Evolutionary conservation across 768 basidiomycete genomes (phyloP).

Genomic region (Pleurotus platypus): DNA sequence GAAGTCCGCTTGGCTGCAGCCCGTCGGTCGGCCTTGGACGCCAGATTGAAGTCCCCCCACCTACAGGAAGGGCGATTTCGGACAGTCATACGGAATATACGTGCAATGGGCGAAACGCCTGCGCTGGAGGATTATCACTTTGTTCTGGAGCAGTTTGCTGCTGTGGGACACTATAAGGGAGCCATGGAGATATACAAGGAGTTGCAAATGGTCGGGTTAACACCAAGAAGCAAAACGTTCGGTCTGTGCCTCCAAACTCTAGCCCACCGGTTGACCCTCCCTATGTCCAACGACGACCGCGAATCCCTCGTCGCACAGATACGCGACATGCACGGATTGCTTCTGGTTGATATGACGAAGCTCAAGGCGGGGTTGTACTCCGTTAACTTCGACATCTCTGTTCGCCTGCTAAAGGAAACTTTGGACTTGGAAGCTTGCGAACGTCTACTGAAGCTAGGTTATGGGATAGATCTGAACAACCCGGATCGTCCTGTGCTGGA

Average conservation of each 20-base stretch:
- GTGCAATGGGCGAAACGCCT: slow-evolving; percentile 42
- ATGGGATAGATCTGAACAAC: slow-evolving; percentile 73
- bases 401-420: slow-evolving; percentile 68
- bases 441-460: slow-evolving; percentile 59
- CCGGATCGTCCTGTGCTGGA: slow-evolving; percentile 67
- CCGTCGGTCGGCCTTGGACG: slow-evolving; percentile 34
- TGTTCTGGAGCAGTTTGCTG: slow-evolving; percentile 71
- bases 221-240: slow-evolving; percentile 55
- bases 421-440: slow-evolving; percentile 55
- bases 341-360: slow-evolving; percentile 58
- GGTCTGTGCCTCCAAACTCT: slow-evolving; percentile 66
- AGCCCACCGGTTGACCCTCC: slow-evolving; percentile 62
- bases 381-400: slow-evolving; percentile 59
- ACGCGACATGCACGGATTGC: slow-evolving; percentile 37
- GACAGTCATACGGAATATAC: slow-evolving; percentile 68
- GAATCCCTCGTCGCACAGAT: slow-evolving; percentile 21
- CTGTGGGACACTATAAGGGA: slow-evolving; percentile 66
- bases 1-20: slow-evolving; percentile 43
- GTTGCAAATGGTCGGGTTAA: slow-evolving; percentile 38
- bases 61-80: slow-evolving; percentile 66
- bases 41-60: slow-evolving; percentile 38
- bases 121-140: slow-evolving; percentile 71
- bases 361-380: slow-evolving; percentile 48
- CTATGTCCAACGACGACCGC: slow-evolving; percentile 37
- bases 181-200: slow-evolving; percentile 61